Evolutionary conservation across 1,139 yeast genomes (phyloP).

Genomic region (Zygoascus meyerae): DNA sequence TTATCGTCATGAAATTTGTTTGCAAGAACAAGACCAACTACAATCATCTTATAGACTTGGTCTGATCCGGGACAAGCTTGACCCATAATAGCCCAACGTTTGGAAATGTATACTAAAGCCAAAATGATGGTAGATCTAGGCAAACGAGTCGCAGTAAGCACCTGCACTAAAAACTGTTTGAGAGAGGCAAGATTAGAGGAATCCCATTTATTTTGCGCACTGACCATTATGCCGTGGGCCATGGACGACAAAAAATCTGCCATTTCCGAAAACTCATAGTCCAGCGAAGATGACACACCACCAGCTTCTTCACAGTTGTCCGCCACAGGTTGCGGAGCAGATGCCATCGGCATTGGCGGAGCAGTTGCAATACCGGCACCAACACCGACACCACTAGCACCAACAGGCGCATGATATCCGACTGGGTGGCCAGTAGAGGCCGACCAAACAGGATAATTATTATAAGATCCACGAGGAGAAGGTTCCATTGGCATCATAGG

Average conservation of each 20-base stretch:
- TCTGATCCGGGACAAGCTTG: slow-evolving; percentile 22
- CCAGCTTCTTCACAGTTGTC: slow-evolving; percentile 35
- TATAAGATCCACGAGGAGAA: slow-evolving; percentile 4
- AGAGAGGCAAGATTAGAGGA: slow-evolving; percentile 34
- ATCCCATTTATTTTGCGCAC: slow-evolving; percentile 7
- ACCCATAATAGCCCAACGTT: slow-evolving; percentile 37
- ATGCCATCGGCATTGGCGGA: slow-evolving; percentile 1
- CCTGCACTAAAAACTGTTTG: slow-evolving; percentile 56
- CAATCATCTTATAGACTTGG: slow-evolving; percentile 54
- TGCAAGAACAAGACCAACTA: slow-evolving; percentile 72
- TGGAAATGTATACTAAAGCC: slow-evolving; percentile 67
- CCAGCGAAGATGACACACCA: slow-evolving; percentile 72
- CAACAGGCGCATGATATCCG: background rate
- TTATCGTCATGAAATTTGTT: slow-evolving; percentile 95
- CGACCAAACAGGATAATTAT: background rate
- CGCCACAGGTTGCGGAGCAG: slow-evolving; percentile 3
- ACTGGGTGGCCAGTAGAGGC: background rate
- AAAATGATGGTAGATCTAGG: slow-evolving; percentile 76
- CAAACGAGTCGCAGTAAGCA: slow-evolving; percentile 81
- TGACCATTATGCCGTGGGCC: slow-evolving; percentile 51
- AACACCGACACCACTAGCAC: no score
- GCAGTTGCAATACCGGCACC: slow-evolving; percentile 1
- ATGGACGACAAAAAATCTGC: slow-evolving; percentile 66
- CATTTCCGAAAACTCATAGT: slow-evolving; percentile 73
- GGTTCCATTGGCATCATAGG: background rate